phyloP scores from a whole-genome alignment of 2,329 filamentous ascomycete species.

The Thermoascus crustaceus region DNA sequence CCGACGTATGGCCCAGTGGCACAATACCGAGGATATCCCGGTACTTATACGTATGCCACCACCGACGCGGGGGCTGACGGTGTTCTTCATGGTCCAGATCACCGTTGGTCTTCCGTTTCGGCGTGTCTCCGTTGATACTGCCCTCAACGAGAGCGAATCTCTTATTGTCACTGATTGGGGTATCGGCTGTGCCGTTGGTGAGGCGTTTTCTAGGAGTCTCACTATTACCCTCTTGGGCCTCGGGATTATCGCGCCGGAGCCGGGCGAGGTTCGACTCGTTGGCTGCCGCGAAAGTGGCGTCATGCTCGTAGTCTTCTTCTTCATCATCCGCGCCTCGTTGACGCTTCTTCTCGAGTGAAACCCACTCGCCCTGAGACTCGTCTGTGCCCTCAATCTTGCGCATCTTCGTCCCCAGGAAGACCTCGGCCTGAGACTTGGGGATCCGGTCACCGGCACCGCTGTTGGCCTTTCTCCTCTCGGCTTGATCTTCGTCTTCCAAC shows the following conservation, averaged over 20 bases:
- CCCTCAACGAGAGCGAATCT: conserved; percentile 11
- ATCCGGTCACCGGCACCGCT: conserved; percentile 51
- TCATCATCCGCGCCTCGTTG: conserved; percentile 18
- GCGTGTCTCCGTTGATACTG: conserved; percentile 14
- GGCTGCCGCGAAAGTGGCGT: conserved; percentile 21
- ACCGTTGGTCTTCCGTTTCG: conserved; percentile 9
- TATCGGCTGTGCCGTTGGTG: conserved; percentile 9
- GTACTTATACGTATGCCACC: conserved; percentile 89
- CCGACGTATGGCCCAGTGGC: conserved; percentile 40
- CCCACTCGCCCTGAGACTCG: conserved; percentile 25
- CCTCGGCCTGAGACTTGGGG: conserved; percentile 33
- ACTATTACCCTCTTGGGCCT: conserved; percentile 12
- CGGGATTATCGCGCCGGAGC: conserved; percentile 19
- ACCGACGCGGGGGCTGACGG: conserved; percentile 22
- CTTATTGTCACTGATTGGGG: conserved; percentile 4
- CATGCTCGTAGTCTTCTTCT: conserved; percentile 26
- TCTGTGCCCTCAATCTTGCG: conserved; percentile 39
- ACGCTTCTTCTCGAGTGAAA: conserved; percentile 25
- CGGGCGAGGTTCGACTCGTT: conserved; percentile 26
- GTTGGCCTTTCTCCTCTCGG: conserved; percentile 39
- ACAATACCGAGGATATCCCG: conserved; percentile 77
- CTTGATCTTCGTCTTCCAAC: conserved; percentile 23
- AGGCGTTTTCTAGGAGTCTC: conserved; percentile 15
- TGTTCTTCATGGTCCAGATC: conserved; percentile 18
- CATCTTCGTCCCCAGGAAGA: conserved; percentile 41